Base-by-base conservation (phyloP, 768 basidiomycete genomes). In the Trametes cingulata region DNA sequence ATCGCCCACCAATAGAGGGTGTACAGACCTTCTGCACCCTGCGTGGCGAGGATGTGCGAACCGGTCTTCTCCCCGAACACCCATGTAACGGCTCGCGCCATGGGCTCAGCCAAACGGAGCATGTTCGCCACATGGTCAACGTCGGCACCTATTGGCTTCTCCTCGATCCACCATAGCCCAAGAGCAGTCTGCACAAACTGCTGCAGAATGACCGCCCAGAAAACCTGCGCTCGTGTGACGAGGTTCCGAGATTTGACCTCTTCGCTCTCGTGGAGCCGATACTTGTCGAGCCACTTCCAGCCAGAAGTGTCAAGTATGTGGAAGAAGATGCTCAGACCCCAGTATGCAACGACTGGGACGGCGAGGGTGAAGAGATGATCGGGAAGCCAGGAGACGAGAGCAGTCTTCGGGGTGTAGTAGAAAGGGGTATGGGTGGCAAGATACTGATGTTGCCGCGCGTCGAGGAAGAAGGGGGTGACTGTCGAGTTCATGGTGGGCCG, bases 1-100 rank as follows among this genome's bases (percentile, higher is more conserved):
- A 95, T 85, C 5, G 78, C 86, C 93, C 95, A 99, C 96, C 96
- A 99, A 72, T 98, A 99, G 17, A 86, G 65, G 70, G 82, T 82
- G 70, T 88, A 82, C 15, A 87, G 80, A 15, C 78, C 66, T 19
- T 79, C 65, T 7, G 72, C 73, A 3, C 76, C 84, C 60, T 72
- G 67, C 15, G 33, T 59, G 27, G 70, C 66, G 65, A 83, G 66
- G n/a, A 81, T 27, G 24, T 69, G 64, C 56, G 71, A 69, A 0
- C 73, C 80, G 0, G 70, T 66, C 40, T 77, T 67, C 48, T 76
- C 71, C 17, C 85, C 85, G 6, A 86, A 56, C 2, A 77, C 39
- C 53, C 74, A 65, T 39, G 72, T 60, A 2, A 80, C 65, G 0
- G 78, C 67, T 51, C 75, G 72, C 19, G 74, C 77, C 20, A 87